Evolutionary conservation across 139 green algal species (phyloP), one percentile per base, ranked within the genome.

Genomic region (Yamagishiella unicocca): DNA sequence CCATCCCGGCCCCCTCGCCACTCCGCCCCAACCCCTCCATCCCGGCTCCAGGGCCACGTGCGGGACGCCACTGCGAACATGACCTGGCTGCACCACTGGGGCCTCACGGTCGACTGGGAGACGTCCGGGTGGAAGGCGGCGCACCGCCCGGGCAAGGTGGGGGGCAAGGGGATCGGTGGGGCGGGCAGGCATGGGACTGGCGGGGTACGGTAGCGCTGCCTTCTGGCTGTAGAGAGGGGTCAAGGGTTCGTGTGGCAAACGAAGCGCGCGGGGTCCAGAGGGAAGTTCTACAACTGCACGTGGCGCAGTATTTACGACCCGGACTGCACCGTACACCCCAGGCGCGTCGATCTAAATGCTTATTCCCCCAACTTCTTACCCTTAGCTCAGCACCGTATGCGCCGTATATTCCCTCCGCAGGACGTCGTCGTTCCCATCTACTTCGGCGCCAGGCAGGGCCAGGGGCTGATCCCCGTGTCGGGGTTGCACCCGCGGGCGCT

Each of bases 31-130:
- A 21, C 64, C 64, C 64, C 29, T n/a, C 58, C 24, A 29, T 31
- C 70, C 70, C 38, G n/a, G n/a, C 70, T 27, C 37, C 78, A 85
- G 55, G 27, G 5, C 5, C 1, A 42, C 0, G 87, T 66, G 8
- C 55, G 42, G 2, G 33, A 33, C 21, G 33, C 27, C 40, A 67
- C 64, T 10, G 66, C 45, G 35, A 90, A 90, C 43, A 1, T 75
- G 12, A 90, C 89, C 4, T 90, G 89, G 89, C 46, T 92, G 37
- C 88, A 88, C 45, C 89, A 92, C 55, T 92, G 79, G 84, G 89
- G 89, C 21, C 85, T 92, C 24, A 46, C 83, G 0, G 5, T 66
- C 6, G 73, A 90, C 62, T 55, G 71, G 10, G 37, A 58, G 5
- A 21, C 62, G 10, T 74, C 53, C 29, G 43, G 58, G 4, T 92